phyloP scores from a whole-genome alignment of 805 yeast genomes.

The Starmerella vitae region DNA sequence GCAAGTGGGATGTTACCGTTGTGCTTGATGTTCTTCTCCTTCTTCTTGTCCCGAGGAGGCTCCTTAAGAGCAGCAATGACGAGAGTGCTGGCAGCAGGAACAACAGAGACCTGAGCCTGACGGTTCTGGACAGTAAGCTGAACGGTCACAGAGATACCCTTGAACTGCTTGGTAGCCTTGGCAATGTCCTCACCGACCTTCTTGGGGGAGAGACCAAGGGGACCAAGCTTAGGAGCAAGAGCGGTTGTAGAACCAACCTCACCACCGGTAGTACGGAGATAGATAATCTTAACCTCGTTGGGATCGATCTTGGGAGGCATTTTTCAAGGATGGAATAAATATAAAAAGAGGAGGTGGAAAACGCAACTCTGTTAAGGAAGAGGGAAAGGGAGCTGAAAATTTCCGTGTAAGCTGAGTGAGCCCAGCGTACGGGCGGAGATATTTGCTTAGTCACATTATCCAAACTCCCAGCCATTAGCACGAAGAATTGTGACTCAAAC shows the following conservation, averaged over 20 bases:
- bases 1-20: constrained; percentile 96
- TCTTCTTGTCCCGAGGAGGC: constrained; percentile 99
- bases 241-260: constrained; percentile 99
- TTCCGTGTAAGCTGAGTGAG: constrained; percentile 6
- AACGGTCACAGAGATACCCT: constrained; percentile 98
- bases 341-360: not conserved
- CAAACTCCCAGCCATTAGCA: not conserved
- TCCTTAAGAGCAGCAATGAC: constrained; percentile 98
- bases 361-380: not conserved
- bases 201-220: constrained; percentile 99
- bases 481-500: too few species aligned
- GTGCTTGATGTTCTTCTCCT: constrained; percentile 99
- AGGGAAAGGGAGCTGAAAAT: constrained; percentile 1
- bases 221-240: constrained; percentile 99
- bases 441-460: not conserved
- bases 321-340: constrained; percentile 1
- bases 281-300: constrained; percentile 92
- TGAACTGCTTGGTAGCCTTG: constrained; percentile 97
- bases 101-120: constrained; percentile 98
- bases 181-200: constrained; percentile 99
- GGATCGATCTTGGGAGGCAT: constrained; percentile 99
- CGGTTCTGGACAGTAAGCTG: constrained; percentile 98
- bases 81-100: constrained; percentile 97
- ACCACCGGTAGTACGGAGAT: constrained; percentile 99
- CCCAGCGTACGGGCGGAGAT: not conserved